Base-by-base conservation (phyloP, 805 yeast genomes). In the Isabelozyma gotoi region DNA sequence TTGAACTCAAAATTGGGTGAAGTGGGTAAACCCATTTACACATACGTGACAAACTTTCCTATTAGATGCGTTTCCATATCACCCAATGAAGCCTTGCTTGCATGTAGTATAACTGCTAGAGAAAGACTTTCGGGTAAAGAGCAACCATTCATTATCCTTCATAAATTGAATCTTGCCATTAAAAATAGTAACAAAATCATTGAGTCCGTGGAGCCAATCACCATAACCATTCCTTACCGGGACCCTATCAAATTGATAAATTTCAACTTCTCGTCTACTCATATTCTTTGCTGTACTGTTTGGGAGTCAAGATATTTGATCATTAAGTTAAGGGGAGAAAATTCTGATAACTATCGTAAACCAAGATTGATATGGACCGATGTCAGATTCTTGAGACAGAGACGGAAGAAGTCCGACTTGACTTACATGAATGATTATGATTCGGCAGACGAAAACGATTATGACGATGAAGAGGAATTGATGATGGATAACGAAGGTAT, bases 401-500 rank as follows among this genome's bases (percentile, higher is more conserved):
- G 32, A 37, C 40, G 55, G 29, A 46, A 52, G 16, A 50, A 50
- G 11, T 40, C 49, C 7, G 57, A 48, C 4, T 50, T 50, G 18
- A 32, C 34, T 3, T 46, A 41, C 2, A 51, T 45, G 7, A 34
- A 36, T 7, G 45, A 45, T 6, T 34, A 35, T n/a, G 50, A 43
- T 6, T 10, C 21, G 15, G 15, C 31, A 17, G 38, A 39, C 4
- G 37, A 35, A 17, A 38, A 37, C n/a, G 42, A 39, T 4, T 57
- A 48, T 21, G 55, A 52, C 3, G 57, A 55, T 21, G 56, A 54
- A 12, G 42, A 50, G 40, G 60, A 60, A 20, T 47, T 62, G 35
- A 66, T 67, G 72, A 65, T 85, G 51, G 95, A 88, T 47, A 81
- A 88, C 44, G 97, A 91, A 59, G 97, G 97, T 2, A 88, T 92